Conservation (phyloP, 1,284 basidiomycete species). For the Papiliotrema flavescens region DNA sequence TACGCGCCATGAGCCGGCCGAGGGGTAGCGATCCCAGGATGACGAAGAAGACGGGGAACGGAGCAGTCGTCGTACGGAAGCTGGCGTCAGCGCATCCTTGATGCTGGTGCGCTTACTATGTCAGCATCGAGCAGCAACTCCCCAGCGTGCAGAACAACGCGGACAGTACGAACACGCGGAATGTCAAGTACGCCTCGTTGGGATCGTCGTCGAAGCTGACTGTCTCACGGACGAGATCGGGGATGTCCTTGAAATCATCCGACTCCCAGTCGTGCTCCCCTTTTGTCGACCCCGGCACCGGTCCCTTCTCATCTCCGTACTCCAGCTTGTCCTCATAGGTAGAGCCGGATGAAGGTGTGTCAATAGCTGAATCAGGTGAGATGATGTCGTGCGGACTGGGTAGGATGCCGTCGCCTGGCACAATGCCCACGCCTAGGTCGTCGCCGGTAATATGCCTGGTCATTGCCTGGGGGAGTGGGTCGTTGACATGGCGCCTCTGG, state of each 20-base stretch:
- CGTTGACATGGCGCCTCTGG: too few species aligned
- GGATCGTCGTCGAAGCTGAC: constrained; percentile 23
- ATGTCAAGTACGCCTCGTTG: constrained; percentile 13
- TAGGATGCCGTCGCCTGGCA: too few species aligned
- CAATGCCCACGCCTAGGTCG: too few species aligned
- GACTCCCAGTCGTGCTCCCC: constrained; percentile 15
- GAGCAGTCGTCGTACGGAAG: constrained; percentile 17
- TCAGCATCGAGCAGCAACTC: constrained; percentile 15
- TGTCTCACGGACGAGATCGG: constrained; percentile 13
- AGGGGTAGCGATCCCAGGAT: constrained; percentile 15
- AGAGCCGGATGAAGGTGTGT: background rate
- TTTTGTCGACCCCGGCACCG: too few species aligned
- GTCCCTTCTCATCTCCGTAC: too few species aligned
- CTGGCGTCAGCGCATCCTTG: background rate
- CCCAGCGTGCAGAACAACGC: constrained; percentile 18
- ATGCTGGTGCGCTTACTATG: constrained; percentile 7
- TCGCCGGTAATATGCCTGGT: too few species aligned
- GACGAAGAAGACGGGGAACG: constrained; percentile 21
- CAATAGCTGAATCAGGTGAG: background rate
- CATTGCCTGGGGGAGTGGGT: too few species aligned
- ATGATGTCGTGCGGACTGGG: too few species aligned
- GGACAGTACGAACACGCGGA: constrained; percentile 14
- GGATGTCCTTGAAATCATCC: constrained; percentile 16
- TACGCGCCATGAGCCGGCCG: constrained; percentile 79
- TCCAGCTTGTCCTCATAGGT: too few species aligned